Conservation (phyloP, 495 filamentous ascomycete species). For the Neurospora sp. region DNA sequence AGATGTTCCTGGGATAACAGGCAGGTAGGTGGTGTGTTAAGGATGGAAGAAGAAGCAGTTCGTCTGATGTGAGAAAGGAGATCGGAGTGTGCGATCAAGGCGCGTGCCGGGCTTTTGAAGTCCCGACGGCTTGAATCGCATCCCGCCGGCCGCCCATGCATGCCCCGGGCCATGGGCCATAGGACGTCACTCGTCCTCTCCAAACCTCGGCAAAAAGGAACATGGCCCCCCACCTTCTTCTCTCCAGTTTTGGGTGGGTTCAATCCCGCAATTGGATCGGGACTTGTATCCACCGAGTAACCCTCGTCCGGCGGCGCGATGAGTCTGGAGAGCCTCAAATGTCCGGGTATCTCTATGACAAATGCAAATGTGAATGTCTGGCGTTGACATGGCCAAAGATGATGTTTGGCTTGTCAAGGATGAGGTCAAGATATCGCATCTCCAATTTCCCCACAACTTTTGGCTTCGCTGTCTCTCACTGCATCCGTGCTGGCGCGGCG, state of each 20-base stretch:
- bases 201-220: conserved; percentile 25
- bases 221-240: not conserved
- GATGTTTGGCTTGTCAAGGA: not conserved
- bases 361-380: not conserved
- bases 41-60: not conserved
- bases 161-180: conserved; percentile 10
- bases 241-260: not conserved
- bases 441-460: not conserved
- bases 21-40: not conserved
- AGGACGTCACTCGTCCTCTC: conserved; percentile 16
- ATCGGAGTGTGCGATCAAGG: not conserved
- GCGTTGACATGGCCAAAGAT: not conserved
- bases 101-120: not conserved
- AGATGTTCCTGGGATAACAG: not conserved
- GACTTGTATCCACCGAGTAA: not conserved
- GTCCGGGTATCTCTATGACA: not conserved
- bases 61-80: not conserved
- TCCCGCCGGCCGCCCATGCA: not conserved
- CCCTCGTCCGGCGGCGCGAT: not conserved
- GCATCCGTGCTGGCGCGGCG: not conserved
- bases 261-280: not conserved
- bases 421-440: not conserved
- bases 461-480: not conserved
- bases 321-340: not conserved
- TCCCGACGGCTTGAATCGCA: not conserved